A percentile compares a stretch with the other conserved stretches of the same genome.
phyloP scores from a whole-genome alignment of 345 rosid species.

The Euclidium syriacum region DNA sequence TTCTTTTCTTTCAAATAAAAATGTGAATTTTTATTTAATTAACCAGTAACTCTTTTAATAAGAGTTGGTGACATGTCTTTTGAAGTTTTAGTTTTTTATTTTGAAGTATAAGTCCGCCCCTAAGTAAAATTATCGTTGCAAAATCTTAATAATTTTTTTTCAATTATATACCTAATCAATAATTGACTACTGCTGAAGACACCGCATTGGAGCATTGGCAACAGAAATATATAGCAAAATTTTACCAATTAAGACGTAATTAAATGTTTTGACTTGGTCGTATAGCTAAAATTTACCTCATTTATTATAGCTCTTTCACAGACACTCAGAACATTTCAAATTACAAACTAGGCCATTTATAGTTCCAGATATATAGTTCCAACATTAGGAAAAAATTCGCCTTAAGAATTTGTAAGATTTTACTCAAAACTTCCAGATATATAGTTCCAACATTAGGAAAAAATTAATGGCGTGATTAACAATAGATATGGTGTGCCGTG shows the following conservation, averaged over 20 bases:
- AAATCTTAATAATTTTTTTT: not conserved
- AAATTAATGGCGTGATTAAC: conserved; percentile 28
- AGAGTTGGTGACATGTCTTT: not conserved
- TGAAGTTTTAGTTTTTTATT: not conserved
- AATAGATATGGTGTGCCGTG: conserved; percentile 2
- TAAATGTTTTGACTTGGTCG: conserved; percentile 1
- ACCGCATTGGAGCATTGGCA: conserved; percentile 3
- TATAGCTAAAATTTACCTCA: not conserved
- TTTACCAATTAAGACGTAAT: not conserved
- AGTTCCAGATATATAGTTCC: not conserved
- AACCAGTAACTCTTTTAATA: not conserved
- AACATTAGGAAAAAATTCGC: not conserved
- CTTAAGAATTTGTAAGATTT: not conserved
- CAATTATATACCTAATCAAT: conserved; percentile 5
- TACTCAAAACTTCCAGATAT: not conserved
- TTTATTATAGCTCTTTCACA: not conserved
- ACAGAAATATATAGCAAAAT: not conserved
- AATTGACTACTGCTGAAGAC: not conserved
- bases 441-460: not conserved
- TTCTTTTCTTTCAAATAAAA: too few species aligned
- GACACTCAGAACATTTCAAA: not conserved
- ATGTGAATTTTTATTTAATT: not conserved
- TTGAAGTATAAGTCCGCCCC: too few species aligned
- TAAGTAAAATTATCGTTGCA: not conserved
- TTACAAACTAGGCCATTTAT: not conserved